A percentile compares a stretch with the other conserved stretches of the same genome.
These are phyloP conservation scores for Davidsoniella virescens DNA, from an alignment of 2,329 filamentous ascomycete species.

Conservation along the genomic window DNA sequence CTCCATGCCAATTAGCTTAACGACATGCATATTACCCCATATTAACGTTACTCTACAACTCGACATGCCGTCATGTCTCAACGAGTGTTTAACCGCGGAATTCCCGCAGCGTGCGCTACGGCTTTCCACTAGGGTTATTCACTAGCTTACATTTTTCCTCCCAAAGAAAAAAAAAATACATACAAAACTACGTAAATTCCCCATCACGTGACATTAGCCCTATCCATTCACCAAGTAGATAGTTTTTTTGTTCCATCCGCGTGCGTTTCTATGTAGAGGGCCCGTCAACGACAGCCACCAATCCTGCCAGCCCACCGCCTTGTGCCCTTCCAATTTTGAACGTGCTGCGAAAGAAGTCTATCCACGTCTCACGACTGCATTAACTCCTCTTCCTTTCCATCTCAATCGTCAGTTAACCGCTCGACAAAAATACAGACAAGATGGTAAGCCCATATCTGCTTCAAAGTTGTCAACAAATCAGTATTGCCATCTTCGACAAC, in stretches of 20 bases:
- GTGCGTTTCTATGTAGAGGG: no score
- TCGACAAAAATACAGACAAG: conserved; percentile 31
- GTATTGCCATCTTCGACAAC: conserved; percentile 3
- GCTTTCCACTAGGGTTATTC: no score
- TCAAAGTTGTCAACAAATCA: background rate
- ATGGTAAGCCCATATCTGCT: conserved; percentile 41
- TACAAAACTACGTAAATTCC: background rate
- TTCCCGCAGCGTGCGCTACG: no score
- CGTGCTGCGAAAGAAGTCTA: conserved; percentile 13
- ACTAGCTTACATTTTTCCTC: no score
- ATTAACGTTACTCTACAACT: no score
- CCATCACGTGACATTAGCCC: conserved; percentile 9
- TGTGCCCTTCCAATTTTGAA: conserved; percentile 12
- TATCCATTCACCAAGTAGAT: conserved; percentile 8
- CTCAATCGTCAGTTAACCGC: conserved; percentile 13
- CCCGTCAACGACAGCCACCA: no score
- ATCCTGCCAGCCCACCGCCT: background rate
- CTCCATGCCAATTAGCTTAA: no score
- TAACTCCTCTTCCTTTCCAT: conserved; percentile 12
- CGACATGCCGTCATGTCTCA: no score
- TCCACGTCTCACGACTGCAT: conserved; percentile 12
- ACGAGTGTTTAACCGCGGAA: no score
- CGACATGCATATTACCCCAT: no score
- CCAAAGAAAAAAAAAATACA: no score
- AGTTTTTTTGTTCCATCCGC: background rate